Evolutionary conservation across 192 early-diverging fungal genomes (phyloP), one percentile per base, ranked within the genome.

Genomic region (Phycomyces blakesleeanus): DNA sequence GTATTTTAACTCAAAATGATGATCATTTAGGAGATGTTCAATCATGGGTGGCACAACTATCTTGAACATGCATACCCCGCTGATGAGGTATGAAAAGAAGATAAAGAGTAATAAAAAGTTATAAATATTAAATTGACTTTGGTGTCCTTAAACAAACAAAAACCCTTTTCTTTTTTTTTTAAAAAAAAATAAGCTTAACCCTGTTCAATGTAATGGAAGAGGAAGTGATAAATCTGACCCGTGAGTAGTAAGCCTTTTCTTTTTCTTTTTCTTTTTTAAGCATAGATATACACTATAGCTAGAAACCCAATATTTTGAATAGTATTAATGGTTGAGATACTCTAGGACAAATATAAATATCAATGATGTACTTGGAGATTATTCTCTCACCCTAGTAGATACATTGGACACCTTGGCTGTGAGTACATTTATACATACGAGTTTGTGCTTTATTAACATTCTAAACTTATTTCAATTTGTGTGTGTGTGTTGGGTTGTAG

Each of bases 311-410:
- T n/a, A n/a, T n/a, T n/a, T n/a, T n/a, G n/a, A 22, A 15, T 62
- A 15, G 37, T 22, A 34, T 25, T 26, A 14, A 44, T 18, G 34
- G 40, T 18, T 53, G 6, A 18, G 18, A 61, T 7, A 26, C 21
- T 49, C 40, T 27, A 73, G 66, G 15, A 52, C 76, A 15, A 81
- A 83, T 51, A 79, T 82, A 55, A 78, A 81, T 64, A 66, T 93
- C 42, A 98, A 97, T 67, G 96, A 98, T 67, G 93, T 97, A n/a
- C 73, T 98, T 21, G 96, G 96, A 4, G 91, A 95, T 79, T 98
- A 86, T 68, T 84, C 92, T 4, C 71, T 96, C 50, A 98, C 96
- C n/a, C 78, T 98, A 34, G 82, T 98, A 8, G 96, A 98, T 77
- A 83, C 87, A 0, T 79, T 98, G 7, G 96, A 98, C 59, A 85